Evolutionary conservation across 306 rosid species (phyloP).

Genomic region (Trifolium subterraneum): DNA sequence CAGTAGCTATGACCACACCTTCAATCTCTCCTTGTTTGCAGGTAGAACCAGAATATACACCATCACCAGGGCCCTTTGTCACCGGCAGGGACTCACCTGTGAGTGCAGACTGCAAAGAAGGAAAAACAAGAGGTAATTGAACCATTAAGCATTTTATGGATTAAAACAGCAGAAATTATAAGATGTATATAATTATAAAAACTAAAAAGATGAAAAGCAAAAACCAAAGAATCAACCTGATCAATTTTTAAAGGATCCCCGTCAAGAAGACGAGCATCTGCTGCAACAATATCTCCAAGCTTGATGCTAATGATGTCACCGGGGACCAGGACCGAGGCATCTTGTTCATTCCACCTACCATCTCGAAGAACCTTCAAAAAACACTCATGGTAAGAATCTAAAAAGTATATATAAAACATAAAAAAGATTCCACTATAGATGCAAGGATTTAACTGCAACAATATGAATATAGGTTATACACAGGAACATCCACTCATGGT

Average conservation of each 20-base stretch:
- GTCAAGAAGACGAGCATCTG: slow-evolving; percentile 96
- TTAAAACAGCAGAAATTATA: slow-evolving; percentile 17
- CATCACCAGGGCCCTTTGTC: slow-evolving; percentile 97
- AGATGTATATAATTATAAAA: background rate
- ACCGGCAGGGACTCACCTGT: slow-evolving; percentile 97
- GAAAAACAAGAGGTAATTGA: slow-evolving; percentile 9
- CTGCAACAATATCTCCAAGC: slow-evolving; percentile 92
- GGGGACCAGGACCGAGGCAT: slow-evolving; percentile 81
- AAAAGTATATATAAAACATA: slow-evolving; percentile 5
- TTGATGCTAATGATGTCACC: slow-evolving; percentile 92
- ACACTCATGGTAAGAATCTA: slow-evolving; percentile 41
- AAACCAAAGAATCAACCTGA: slow-evolving; percentile 57
- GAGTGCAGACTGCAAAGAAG: slow-evolving; percentile 80
- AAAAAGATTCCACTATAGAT: slow-evolving; percentile 22
- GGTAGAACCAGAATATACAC: slow-evolving; percentile 96
- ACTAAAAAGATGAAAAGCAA: background rate
- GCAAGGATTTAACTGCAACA: slow-evolving; percentile 13
- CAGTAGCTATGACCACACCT: slow-evolving; percentile 96
- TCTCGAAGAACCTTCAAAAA: slow-evolving; percentile 87
- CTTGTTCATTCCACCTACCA: slow-evolving; percentile 95
- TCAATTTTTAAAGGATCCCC: slow-evolving; percentile 98
- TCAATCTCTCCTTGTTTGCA: slow-evolving; percentile 99
- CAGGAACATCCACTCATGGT: slow-evolving; percentile 4
- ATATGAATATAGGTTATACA: slow-evolving; percentile 19
- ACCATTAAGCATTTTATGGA: background rate